A percentile compares a stretch with the other conserved stretches of the same genome.
phyloP scores from a whole-genome alignment of 495 filamentous ascomycete species.

The Penicillium daleae region DNA sequence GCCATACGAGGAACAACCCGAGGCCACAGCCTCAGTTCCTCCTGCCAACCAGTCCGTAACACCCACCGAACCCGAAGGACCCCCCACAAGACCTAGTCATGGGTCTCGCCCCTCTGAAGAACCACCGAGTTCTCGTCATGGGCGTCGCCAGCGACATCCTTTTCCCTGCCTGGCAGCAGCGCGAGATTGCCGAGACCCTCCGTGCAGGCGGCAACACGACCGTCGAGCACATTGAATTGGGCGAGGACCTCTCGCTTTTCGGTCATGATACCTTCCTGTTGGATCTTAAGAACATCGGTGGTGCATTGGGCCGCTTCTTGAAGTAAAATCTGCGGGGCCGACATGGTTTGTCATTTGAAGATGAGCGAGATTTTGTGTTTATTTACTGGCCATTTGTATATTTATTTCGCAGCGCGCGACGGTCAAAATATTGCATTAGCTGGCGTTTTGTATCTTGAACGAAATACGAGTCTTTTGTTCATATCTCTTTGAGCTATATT shows the following conservation, averaged over 20 bases:
- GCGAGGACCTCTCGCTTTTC: conserved; percentile 89
- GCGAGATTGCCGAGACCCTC: conserved; percentile 88
- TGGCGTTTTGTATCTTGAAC: conserved; percentile 20
- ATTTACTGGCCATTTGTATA: conserved; percentile 12
- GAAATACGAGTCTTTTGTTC: background rate
- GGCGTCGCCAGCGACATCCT: conserved; percentile 95
- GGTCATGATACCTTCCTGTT: conserved; percentile 97
- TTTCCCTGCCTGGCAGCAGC: conserved; percentile 98
- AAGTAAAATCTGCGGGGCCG: too few species aligned
- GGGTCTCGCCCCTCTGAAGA: conserved; percentile 69
- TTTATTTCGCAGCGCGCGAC: conserved; percentile 17
- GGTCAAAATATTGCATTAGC: conserved; percentile 25
- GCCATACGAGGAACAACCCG: conserved; percentile 81
- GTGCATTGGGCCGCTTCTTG: conserved; percentile 77
- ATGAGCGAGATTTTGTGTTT: background rate
- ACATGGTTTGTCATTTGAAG: too few species aligned
- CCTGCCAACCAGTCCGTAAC: conserved; percentile 30
- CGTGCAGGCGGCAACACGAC: conserved; percentile 72
- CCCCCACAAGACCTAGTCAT: conserved; percentile 77
- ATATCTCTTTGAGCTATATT: too few species aligned
- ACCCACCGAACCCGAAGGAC: conserved; percentile 30
- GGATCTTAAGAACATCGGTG: conserved; percentile 89
- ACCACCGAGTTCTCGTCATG: conserved; percentile 83
- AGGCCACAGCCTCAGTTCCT: conserved; percentile 40
- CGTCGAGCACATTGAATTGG: conserved; percentile 87